Base-by-base conservation (phyloP, 495 filamentous ascomycete genomes). In the Chaetomium fimeti region DNA sequence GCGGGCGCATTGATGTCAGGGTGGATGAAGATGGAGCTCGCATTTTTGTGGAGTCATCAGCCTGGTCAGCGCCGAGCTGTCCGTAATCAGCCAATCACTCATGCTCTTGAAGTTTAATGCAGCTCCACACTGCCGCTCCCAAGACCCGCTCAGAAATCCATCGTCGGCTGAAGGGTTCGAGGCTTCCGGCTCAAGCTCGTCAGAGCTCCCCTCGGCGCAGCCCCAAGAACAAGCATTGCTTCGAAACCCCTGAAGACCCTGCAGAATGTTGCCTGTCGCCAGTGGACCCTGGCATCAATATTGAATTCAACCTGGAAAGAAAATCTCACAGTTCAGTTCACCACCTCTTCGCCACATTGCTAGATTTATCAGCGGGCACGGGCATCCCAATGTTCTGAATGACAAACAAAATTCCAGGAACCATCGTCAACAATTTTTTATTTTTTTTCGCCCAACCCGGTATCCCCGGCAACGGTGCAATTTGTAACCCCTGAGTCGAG, bases 1-100 rank as follows among this genome's bases (percentile, higher is more conserved):
- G 62, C 45, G 42, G 36, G 62, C 45, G 56, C 55, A 63, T 68
- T 74, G 65, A 69, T 72, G 72, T 71, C 70, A 72, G 68, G 64
- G 67, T 38, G 42, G 40, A 61, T 25, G n/a, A 22, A 28, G 66
- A 68, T 63, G 67, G 65, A 68, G 66, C 61, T 67, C 53, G 62
- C 42, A 66, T 54, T 65, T 42, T 53, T 55, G 67, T 68, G 71
- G 67, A 62, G 65, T 56, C 43, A 29, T 40, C 51, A 52, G 49
- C 47, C 27, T 58, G 43, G 57, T n/a, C 27, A 49, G 36, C 36
- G 24, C 55, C 27, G 55, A 65, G 49, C 57, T 49, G 40, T 32
- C 24, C 36, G 11, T n/a, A 49, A 12, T 27, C 48, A 20, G 59
- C 65, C 65, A 67, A 67, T 60, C 22, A 22, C 16, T 7, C 3